Percentiles rank a stretch among this genome's conserved stretches.
phyloP scores from a whole-genome alignment of 2,329 filamentous ascomycete genomes.

The Thielaviopsis ethacetica region DNA sequence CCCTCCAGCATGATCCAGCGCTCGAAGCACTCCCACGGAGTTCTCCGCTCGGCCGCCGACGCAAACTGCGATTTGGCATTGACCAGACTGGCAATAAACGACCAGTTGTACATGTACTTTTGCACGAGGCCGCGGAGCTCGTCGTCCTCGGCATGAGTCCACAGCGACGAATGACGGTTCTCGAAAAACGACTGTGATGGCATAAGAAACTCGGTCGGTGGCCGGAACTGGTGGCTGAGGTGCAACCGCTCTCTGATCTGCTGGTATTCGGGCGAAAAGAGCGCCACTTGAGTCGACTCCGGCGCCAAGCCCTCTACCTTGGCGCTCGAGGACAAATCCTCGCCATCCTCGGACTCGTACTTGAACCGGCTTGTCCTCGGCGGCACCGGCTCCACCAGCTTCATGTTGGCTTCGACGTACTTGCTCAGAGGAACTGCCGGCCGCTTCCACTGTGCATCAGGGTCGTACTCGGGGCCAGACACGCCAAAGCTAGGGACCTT shows the following conservation, averaged over 20 bases:
- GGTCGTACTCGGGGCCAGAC: constrained; percentile 40
- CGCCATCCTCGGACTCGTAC: constrained; percentile 57
- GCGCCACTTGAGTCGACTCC: constrained; percentile 58
- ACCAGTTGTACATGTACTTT: constrained; percentile 97
- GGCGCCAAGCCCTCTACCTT: constrained; percentile 32
- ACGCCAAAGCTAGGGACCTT: constrained; percentile 42
- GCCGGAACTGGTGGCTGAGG: constrained; percentile 80
- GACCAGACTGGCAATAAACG: constrained; percentile 71
- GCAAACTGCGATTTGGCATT: constrained; percentile 57
- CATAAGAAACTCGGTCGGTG: constrained; percentile 83
- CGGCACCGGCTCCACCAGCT: constrained; percentile 47
- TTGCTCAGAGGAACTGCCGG: constrained; percentile 75
- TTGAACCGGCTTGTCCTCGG: constrained; percentile 73
- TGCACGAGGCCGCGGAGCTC: constrained; percentile 71
- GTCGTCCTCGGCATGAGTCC: constrained; percentile 81
- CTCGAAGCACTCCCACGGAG: constrained; percentile 97
- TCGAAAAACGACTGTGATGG: constrained; percentile 84
- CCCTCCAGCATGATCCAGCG: constrained; percentile 88
- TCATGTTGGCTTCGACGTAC: constrained; percentile 67
- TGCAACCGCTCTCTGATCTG: constrained; percentile 78
- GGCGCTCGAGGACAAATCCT: constrained; percentile 20
- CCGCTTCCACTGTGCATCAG: constrained; percentile 57
- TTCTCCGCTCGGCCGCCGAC: constrained; percentile 78
- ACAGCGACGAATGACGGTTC: constrained; percentile 70
- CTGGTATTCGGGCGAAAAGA: constrained; percentile 84